Percentiles rank a stretch among this genome's conserved stretches.
Evolutionary conservation across 202 grass and related monocot genomes (phyloP).

Genomic region (Musa balbisiana): DNA sequence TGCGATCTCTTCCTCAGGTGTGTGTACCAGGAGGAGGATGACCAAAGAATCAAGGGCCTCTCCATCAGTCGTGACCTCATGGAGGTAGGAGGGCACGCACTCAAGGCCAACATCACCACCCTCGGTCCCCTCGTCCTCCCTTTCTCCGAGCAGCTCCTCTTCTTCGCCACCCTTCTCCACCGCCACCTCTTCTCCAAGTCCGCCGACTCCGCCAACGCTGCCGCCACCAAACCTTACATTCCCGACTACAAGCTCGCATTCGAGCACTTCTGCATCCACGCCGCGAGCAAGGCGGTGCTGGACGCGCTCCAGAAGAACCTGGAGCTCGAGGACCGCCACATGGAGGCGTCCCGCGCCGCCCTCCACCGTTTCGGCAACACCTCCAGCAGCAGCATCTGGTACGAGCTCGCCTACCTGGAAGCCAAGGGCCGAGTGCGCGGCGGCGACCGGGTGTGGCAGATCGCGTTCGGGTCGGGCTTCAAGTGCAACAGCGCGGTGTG

Average conservation of each 20-base stretch:
- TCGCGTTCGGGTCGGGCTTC: conserved; percentile 93
- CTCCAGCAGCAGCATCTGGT: conserved; percentile 91
- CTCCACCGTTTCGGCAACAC: conserved; percentile 94
- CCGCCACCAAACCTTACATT: conserved; percentile 64
- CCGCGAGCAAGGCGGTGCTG: conserved; percentile 76
- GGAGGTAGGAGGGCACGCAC: background rate
- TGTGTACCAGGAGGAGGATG: background rate
- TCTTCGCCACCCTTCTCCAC: background rate
- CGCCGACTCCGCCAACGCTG: background rate
- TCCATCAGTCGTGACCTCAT: background rate
- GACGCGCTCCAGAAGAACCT: conserved; percentile 81
- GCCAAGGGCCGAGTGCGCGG: conserved; percentile 69
- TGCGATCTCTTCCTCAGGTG: conserved; percentile 29
- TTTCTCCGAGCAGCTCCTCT: background rate
- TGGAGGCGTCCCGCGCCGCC: conserved; percentile 76
- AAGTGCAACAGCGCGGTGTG: conserved; percentile 98
- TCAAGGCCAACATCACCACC: background rate
- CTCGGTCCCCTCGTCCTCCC: background rate
- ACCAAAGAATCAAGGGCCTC: background rate
- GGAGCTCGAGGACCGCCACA: conserved; percentile 46
- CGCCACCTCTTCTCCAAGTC: too few species aligned
- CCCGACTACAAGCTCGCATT: conserved; percentile 95
- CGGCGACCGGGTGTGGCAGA: conserved; percentile 97
- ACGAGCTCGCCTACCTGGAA: conserved; percentile 84
- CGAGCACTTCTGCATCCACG: conserved; percentile 98